Base-by-base conservation (phyloP, 164 flowering plant species). In the Echeveria elegans region DNA sequence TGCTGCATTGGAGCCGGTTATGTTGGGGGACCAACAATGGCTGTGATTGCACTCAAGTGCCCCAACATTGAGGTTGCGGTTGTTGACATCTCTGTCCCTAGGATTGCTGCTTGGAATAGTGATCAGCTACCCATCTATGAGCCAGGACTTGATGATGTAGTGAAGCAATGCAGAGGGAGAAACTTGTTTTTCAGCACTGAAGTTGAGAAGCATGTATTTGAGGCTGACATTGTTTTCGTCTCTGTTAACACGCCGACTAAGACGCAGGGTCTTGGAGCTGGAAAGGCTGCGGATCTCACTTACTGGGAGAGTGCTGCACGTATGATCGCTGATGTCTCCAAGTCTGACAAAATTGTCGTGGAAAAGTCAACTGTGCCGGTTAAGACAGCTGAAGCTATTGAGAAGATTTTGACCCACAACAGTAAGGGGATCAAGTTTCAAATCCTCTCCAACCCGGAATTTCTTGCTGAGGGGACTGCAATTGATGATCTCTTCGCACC, bases 1-100 rank as follows among this genome's bases (percentile, higher is more conserved):
- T 92, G 96, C 73, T 90, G 98, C 79, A 82, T 92, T 69, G 98
- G 98, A 71, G 97, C 96, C 64, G 98, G 96, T 10, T 92, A 90
- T 76, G 96, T 92, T 5, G 98, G 97, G 5, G 98, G 98, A n/a
- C 96, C 98, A 7, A 92, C 97, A 53, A 87, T 90, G 98, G 98
- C 98, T 0, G 85, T 92, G 23, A 92, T 92, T 63, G 95, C 96
- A 10, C 80, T 84, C 36, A 92, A 92, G 73, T 92, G 96, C 77
- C 93, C 97, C 15, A 18, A 70, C 12, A 77, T 92, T 76, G 87
- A 92, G 76, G 97, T 89, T 11, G 92, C 72, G 12, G 97, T 89
- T 32, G 97, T 89, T 45, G 96, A 92, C 68, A 91, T 89, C 60
- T 86, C 92, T 2, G 86, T 83, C 1, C 66, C 90, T 24, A 76